phyloP scores from a whole-genome alignment of 306 rosid species.

The Glycine tomentella region DNA sequence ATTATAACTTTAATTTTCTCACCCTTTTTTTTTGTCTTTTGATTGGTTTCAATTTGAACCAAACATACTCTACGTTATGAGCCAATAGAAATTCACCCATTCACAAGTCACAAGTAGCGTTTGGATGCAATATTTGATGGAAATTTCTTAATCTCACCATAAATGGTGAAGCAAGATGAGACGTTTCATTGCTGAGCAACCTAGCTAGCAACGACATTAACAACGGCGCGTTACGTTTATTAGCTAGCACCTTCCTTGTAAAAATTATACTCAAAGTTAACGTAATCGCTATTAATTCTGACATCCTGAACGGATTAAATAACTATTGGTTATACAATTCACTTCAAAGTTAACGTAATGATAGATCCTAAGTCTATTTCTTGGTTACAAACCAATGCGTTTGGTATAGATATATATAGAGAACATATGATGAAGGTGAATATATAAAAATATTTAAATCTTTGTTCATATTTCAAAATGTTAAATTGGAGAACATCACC shows the following conservation, averaged over 20 bases:
- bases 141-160: too few relatives aligned
- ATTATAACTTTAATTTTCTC: too few relatives aligned
- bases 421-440: neutral
- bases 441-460: neutral
- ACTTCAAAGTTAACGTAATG: neutral
- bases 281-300: neutral
- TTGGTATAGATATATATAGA: constrained; percentile 1
- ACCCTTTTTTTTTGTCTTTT: too few relatives aligned
- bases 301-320: neutral
- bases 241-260: neutral
- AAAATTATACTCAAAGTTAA: neutral
- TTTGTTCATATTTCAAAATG: neutral
- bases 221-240: too few relatives aligned
- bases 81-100: too few relatives aligned
- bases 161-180: too few relatives aligned
- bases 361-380: constrained; percentile 24
- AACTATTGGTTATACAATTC: neutral
- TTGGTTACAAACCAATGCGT: neutral
- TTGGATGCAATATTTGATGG: too few relatives aligned
- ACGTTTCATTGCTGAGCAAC: too few relatives aligned
- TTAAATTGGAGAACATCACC: neutral
- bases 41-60: too few relatives aligned
- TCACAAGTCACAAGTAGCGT: too few relatives aligned
- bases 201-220: too few relatives aligned
- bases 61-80: too few relatives aligned